These are phyloP conservation scores for Puccinellia tenuiflora DNA, from an alignment of 176 grass and related monocot genomes.

Conservation along the genomic window DNA sequence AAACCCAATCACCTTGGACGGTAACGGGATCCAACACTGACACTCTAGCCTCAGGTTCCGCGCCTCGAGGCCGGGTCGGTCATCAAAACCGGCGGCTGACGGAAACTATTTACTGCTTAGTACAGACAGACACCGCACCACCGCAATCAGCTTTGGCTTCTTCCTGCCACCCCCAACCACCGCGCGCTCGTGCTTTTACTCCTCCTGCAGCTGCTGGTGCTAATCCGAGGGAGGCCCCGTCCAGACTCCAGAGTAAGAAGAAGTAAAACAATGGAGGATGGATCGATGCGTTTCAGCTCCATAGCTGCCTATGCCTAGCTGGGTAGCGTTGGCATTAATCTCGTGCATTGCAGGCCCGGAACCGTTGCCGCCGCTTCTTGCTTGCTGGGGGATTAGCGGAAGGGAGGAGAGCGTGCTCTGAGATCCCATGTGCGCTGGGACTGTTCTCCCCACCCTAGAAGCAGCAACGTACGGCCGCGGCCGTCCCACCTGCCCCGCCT, in stretches of 20 bases:
- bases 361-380: background rate
- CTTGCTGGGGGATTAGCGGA: background rate
- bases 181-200: background rate
- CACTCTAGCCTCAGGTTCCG: too few relatives aligned
- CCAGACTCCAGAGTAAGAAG: too few relatives aligned
- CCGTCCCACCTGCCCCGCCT: constrained; percentile 9
- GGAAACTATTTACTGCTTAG: background rate
- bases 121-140: background rate
- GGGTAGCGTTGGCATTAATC: constrained; percentile 3
- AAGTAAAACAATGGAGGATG: background rate
- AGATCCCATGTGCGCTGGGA: constrained; percentile 10
- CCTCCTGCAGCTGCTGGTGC: too few relatives aligned
- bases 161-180: background rate
- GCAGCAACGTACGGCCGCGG: background rate
- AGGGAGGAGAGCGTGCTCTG: background rate
- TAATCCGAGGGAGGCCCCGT: background rate
- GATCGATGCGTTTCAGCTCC: background rate
- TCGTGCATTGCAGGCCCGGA: background rate
- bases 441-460: too few relatives aligned
- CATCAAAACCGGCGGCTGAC: too few relatives aligned
- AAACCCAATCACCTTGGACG: background rate
- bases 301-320: background rate
- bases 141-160: background rate
- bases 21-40: too few relatives aligned
- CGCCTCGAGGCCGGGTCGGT: too few relatives aligned